Evolutionary conservation across 1,284 basidiomycete species (phyloP).

Genomic region (Apiotrichum akiyoshidainum): DNA sequence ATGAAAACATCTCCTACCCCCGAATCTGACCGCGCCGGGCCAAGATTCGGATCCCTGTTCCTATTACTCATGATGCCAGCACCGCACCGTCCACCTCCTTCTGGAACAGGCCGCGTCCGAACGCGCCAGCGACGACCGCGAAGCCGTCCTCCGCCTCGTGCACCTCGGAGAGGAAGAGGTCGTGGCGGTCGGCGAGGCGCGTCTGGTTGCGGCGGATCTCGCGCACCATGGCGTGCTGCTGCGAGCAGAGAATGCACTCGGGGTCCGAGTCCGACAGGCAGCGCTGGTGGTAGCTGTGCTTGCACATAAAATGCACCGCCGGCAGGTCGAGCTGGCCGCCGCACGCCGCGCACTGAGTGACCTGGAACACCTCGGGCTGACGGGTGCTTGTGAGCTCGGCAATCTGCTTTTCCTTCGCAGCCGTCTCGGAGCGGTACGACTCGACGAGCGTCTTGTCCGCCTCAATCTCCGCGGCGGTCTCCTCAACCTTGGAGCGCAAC

Average conservation of each 20-base stretch:
- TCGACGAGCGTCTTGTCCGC: slow-evolving; percentile 75
- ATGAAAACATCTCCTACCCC: no score
- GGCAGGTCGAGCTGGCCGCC: slow-evolving; percentile 85
- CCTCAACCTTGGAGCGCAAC: slow-evolving; percentile 72
- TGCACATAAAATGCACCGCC: slow-evolving; percentile 95
- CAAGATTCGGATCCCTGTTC: no score
- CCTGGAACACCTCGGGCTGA: slow-evolving; percentile 84
- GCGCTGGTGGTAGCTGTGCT: slow-evolving; percentile 91
- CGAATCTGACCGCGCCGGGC: no score
- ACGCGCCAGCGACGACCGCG: slow-evolving; percentile 72
- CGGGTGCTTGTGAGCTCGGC: slow-evolving; percentile 71
- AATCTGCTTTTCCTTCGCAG: slow-evolving; percentile 75
- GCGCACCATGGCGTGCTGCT: slow-evolving; percentile 80
- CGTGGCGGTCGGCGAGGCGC: slow-evolving; percentile 75
- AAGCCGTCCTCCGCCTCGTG: slow-evolving; percentile 80
- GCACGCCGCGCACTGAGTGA: slow-evolving; percentile 85
- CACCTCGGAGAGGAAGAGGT: slow-evolving; percentile 81
- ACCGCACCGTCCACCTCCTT: slow-evolving; percentile 10
- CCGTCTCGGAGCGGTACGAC: slow-evolving; percentile 82
- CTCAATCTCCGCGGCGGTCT: slow-evolving; percentile 70
- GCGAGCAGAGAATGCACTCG: slow-evolving; percentile 83
- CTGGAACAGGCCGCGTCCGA: slow-evolving; percentile 62
- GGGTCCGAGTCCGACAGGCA: slow-evolving; percentile 79
- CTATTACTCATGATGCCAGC: background rate
- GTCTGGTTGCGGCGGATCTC: slow-evolving; percentile 83